Percentiles rank a stretch among this genome's conserved stretches.
Conservation (phyloP, 495 filamentous ascomycete genomes). For the Bathelium albidoporum region DNA sequence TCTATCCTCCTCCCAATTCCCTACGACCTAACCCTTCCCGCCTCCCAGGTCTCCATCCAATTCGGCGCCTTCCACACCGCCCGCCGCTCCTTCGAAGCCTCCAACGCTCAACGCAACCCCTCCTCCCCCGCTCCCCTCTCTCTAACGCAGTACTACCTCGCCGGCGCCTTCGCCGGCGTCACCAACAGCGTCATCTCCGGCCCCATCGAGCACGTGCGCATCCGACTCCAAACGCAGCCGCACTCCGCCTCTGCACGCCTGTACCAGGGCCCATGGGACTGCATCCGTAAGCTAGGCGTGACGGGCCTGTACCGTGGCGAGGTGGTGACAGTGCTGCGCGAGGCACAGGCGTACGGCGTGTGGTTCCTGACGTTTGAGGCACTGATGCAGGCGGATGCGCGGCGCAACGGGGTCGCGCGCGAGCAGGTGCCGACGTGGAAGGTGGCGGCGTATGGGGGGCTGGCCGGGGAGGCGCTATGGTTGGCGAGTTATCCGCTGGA, state of each 20-base stretch:
- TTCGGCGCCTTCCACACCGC: constrained; percentile 96
- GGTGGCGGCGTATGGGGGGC: constrained; percentile 81
- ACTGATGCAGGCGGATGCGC: constrained; percentile 82
- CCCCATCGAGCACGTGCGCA: constrained; percentile 95
- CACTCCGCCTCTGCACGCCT: constrained; percentile 61
- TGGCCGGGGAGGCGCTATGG: constrained; percentile 93
- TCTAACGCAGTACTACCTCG: constrained; percentile 78
- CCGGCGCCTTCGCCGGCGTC: constrained; percentile 85
- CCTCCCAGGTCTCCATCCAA: constrained; percentile 73
- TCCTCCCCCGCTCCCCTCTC: constrained; percentile 27
- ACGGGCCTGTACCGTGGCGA: constrained; percentile 77
- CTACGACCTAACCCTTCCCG: background rate
- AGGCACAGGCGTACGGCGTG: constrained; percentile 86
- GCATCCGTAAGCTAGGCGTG: constrained; percentile 68
- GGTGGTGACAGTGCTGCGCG: constrained; percentile 73
- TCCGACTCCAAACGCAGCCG: constrained; percentile 94
- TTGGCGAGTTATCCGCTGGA: constrained; percentile 88
- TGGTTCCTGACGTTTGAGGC: constrained; percentile 96
- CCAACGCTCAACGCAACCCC: constrained; percentile 44
- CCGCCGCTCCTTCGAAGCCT: constrained; percentile 69
- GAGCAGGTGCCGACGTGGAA: constrained; percentile 72
- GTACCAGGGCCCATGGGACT: constrained; percentile 80
- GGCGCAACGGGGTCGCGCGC: constrained; percentile 59
- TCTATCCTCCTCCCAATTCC: background rate
- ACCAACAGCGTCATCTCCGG: constrained; percentile 81